phyloP scores from a whole-genome alignment of 805 yeast genomes.

The Pichia nakasei region DNA sequence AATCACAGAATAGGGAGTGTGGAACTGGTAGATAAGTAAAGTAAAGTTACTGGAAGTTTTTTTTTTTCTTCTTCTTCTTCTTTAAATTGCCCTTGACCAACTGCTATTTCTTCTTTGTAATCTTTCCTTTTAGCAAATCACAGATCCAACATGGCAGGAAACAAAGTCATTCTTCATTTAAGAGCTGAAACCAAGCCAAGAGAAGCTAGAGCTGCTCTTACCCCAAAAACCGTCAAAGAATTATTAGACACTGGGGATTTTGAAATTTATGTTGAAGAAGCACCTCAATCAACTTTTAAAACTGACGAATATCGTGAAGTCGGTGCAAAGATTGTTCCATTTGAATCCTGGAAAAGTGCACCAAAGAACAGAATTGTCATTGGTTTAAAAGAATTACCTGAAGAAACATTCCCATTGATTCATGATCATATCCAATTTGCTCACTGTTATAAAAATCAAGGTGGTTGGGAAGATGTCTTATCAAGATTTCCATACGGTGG shows the following conservation, averaged over 20 bases:
- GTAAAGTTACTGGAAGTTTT: too few species aligned
- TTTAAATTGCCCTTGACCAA: neutral
- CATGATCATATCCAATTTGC: conserved; percentile 99
- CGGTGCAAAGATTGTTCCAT: conserved; percentile 87
- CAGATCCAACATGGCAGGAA: conserved; percentile 8
- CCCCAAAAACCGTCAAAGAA: conserved; percentile 83
- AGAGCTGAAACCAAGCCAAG: conserved; percentile 97
- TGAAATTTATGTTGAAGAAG: conserved; percentile 79
- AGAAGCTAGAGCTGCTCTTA: conserved; percentile 95
- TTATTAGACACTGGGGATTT: conserved; percentile 76
- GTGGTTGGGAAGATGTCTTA: conserved; percentile 91
- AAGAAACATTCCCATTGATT: conserved; percentile 81
- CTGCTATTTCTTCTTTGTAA: neutral
- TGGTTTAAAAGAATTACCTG: conserved; percentile 95
- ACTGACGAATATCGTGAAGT: conserved; percentile 65
- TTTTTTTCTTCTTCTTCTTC: neutral
- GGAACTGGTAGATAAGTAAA: too few species aligned
- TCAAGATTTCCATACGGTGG: conserved; percentile 84
- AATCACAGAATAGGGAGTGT: neutral
- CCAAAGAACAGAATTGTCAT: conserved; percentile 84
- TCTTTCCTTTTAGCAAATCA: too few species aligned
- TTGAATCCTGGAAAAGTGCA: conserved; percentile 88
- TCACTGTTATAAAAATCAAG: conserved; percentile 96
- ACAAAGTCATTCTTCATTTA: conserved; percentile 62
- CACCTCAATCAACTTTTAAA: conserved; percentile 73